phyloP scores from a whole-genome alignment of 257 asterid genomes.

The Solanum ahanhuiri region DNA sequence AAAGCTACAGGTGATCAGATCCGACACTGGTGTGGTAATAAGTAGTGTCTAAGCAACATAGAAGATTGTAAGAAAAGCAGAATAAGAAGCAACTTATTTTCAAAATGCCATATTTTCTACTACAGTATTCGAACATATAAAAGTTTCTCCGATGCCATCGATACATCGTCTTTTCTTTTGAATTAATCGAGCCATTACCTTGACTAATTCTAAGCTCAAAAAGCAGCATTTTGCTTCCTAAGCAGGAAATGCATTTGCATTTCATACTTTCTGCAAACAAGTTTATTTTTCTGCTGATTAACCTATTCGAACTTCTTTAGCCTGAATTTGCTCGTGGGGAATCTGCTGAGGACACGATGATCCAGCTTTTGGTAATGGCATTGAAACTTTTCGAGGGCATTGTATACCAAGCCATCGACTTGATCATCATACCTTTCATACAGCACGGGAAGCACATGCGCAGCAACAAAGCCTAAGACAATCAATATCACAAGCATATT shows the following conservation, averaged over 20 bases:
- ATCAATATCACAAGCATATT: neutral
- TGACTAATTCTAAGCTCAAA: neutral
- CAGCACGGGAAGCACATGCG: slow-evolving; percentile 66
- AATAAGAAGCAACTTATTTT: neutral
- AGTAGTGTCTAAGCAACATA: neutral
- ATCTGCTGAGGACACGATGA: no score
- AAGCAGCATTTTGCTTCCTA: neutral
- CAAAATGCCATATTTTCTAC: neutral
- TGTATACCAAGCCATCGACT: slow-evolving; percentile 48
- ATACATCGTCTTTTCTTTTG: neutral
- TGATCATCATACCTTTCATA: slow-evolving; percentile 74
- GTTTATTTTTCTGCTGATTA: neutral
- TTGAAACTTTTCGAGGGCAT: slow-evolving; percentile 36
- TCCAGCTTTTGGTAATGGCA: slow-evolving; percentile 1
- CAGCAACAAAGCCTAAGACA: slow-evolving; percentile 60
- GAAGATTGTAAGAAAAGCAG: neutral
- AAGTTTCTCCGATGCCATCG: neutral
- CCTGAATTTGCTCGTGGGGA: no score
- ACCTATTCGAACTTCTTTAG: no score
- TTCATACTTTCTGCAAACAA: neutral
- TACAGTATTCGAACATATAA: neutral
- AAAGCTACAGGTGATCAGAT: neutral
- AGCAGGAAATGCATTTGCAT: neutral
- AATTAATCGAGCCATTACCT: neutral
- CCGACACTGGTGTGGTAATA: neutral